These are phyloP conservation scores for Gynochthodes officinalis DNA, from an alignment of 257 asterid genomes.

Conservation along the genomic window DNA sequence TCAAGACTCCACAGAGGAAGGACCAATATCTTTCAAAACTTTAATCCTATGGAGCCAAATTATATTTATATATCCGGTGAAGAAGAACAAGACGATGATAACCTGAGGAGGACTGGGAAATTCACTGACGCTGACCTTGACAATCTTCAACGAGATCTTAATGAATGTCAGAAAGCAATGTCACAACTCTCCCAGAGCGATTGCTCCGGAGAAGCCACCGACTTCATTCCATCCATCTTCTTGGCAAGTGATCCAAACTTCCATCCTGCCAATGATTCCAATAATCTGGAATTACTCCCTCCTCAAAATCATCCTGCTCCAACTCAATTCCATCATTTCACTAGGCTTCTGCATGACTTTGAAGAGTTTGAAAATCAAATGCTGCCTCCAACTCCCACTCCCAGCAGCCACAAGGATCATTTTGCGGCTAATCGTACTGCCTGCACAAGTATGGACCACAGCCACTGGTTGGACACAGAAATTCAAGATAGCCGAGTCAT, in stretches of 20 bases:
- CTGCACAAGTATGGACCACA: neutral
- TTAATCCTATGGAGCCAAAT: slow-evolving; percentile 32
- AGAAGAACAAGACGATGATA: neutral
- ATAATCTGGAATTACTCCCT: slow-evolving; percentile 8
- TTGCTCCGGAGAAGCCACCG: slow-evolving; percentile 8
- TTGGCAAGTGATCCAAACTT: neutral
- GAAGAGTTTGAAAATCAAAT: slow-evolving; percentile 25
- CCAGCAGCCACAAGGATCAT: neutral
- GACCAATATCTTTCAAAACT: too few relatives aligned
- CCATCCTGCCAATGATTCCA: neutral
- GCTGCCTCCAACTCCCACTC: slow-evolving; percentile 9
- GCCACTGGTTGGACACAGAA: slow-evolving; percentile 12
- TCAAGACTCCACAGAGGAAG: too few relatives aligned
- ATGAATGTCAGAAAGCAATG: slow-evolving; percentile 26
- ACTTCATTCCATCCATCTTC: slow-evolving; percentile 25
- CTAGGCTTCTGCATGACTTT: slow-evolving; percentile 27
- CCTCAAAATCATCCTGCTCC: too few relatives aligned
- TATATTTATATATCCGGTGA: slow-evolving; percentile 8
- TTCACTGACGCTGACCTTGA: slow-evolving; percentile 21
- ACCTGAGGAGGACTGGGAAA: slow-evolving; percentile 21
- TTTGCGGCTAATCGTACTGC: neutral
- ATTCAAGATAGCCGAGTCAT: slow-evolving; percentile 24
- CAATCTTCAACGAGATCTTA: slow-evolving; percentile 31
- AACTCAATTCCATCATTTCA: neutral
- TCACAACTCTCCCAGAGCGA: slow-evolving; percentile 9